phyloP scores from a whole-genome alignment of 148 eudicot genomes.

The Arbutus unedo region DNA sequence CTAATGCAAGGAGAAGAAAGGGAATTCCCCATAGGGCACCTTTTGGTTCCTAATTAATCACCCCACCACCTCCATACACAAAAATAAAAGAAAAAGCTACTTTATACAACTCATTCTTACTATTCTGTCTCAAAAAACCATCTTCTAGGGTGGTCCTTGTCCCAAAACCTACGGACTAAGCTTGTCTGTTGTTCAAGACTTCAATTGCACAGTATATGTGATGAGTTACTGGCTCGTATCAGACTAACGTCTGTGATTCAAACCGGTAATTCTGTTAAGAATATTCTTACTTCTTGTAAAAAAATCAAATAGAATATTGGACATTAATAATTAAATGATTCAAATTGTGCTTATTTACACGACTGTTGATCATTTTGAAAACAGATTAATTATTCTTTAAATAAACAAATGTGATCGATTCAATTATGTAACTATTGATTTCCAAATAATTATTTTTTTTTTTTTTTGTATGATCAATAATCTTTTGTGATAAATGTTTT shows the following conservation, averaged over 20 bases:
- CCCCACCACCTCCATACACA: background rate
- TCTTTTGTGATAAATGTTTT: too few relatives aligned
- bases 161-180: slow-evolving; percentile 7
- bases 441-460: background rate
- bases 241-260: background rate
- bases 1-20: slow-evolving; percentile 72
- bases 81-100: background rate
- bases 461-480: too few relatives aligned
- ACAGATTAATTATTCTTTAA: background rate
- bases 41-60: slow-evolving; percentile 48
- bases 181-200: background rate
- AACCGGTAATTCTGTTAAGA: background rate
- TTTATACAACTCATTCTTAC: slow-evolving; percentile 33
- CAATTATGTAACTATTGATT: background rate
- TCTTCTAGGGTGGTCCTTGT: slow-evolving; percentile 9
- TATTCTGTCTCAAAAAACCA: slow-evolving; percentile 19
- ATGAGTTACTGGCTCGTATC: background rate
- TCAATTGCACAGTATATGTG: background rate
- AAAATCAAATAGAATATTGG: background rate
- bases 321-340: background rate
- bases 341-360: background rate
- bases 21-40: slow-evolving; percentile 97
- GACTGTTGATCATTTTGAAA: background rate
- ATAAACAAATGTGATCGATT: background rate
- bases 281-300: background rate